Evolutionary conservation across 192 early-diverging fungal genomes (phyloP), one percentile per base, ranked within the genome.

Genomic region (Radiomyces spectabilis): DNA sequence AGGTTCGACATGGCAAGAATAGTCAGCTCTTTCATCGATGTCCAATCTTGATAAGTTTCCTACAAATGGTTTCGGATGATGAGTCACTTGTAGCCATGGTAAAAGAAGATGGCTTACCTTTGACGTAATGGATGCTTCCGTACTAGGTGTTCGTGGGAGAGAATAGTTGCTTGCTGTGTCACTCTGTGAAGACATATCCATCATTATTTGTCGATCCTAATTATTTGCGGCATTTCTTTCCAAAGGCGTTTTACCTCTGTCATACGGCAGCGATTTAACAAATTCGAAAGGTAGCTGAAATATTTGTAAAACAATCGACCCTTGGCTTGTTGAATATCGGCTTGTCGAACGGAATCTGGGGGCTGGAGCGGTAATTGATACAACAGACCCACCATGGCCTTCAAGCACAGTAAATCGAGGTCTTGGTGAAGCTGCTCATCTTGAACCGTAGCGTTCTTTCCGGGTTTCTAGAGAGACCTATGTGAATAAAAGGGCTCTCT

Each of bases 1-100:
- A 94, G 78, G 56, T 89, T 83, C 21, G 88, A 86, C 35, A 94
- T 61, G 0, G 82, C 81, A 50, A 83, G 71, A 56, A 92, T 88
- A 16, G 83, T 76, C 29, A 66, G 60, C 16, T 88, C 80, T 40
- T 83, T 84, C 29, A 88, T 39, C 15, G 68, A 65, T 4, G 27
- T 56, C 51, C 76, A 55, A 53, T 80, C 68, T 45, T 70, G 59
- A 53, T 53, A 53, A 4, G 26, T 19, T 7, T 58, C 56, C 1
- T 10, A 2, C n/a, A 43, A 34, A 43, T 5, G 42, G 19, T 37
- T 37, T 37, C 8, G 35, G 8, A 37, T n/a, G 35, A 37, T n/a
- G 35, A 10, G 9, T 37, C n/a, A 10, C 9, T 37, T 55, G 26
- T 16, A 16, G n/a, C 29, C 30, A 16, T 40, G 10, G n/a, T 13